Evolutionary conservation across 2,329 filamentous ascomycete species (phyloP), one percentile per base, ranked within the genome.

Genomic region (Moelleriella libera): DNA sequence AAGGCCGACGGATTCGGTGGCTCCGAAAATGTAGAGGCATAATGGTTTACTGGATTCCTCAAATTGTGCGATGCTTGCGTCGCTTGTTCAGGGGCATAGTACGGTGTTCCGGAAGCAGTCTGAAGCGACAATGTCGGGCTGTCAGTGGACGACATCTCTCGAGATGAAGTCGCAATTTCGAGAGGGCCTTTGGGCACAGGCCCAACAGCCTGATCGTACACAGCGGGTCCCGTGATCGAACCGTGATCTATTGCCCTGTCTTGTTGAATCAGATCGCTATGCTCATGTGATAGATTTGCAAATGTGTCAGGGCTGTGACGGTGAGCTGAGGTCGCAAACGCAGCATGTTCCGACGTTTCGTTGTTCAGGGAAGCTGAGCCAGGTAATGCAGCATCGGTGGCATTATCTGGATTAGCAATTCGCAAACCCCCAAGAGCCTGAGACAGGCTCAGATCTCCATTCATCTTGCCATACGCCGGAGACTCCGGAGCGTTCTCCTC

Each of bases 341-440:
- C 31, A 41, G 53, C 14, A 32, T 50, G 49, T 41, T 48, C 45
- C 30, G 53, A 53, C 30, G 55, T 45, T 42, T 61, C 57, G 43
- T 55, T 46, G 29, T 29, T 12, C 46, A 57, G 56, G 46, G 58
- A 50, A 46, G 50, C 45, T 32, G 44, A 40, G 34, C 31, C 32
- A 32, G 43, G 30, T n/a, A 44, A 43, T 41, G 45, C 11, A 41
- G 31, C 45, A 29, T 67, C 64, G 60, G 60, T 64, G 53, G 78
- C 75, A 68, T 92, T 81, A 69, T 96, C 89, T 48, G 90, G 90
- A 66, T 97, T 98, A 58, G 92, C 90, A 65, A 98, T 97, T 64
- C 90, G 87, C 66, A 98, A 74, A 59, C 90, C 90, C 60, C 92
- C 92, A 60, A 97, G 76, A 60, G 88, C 87, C 70, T 89, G 85